phyloP scores from a whole-genome alignment of 441 rosid genomes.

The Metrosideros polymorpha region DNA sequence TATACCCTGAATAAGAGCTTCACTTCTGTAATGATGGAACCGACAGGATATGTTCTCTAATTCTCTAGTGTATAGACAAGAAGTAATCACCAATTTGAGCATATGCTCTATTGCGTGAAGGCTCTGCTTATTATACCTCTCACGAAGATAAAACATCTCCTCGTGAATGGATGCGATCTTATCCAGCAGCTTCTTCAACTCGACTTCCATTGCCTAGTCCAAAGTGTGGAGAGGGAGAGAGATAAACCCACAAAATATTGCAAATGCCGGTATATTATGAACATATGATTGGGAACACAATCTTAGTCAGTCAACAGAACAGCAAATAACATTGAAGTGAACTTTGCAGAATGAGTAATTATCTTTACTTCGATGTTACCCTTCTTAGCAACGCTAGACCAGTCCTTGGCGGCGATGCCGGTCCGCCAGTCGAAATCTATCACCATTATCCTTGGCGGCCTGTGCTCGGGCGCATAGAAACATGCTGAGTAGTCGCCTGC shows the following conservation, averaged over 20 bases:
- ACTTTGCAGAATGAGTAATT: neutral
- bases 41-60: neutral
- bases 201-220: conserved; percentile 53
- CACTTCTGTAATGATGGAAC: neutral
- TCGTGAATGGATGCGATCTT: conserved; percentile 53
- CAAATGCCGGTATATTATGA: neutral
- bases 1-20: neutral
- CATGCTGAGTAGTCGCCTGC: conserved; percentile 58
- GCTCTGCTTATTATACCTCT: conserved; percentile 32
- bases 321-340: neutral
- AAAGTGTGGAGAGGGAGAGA: neutral
- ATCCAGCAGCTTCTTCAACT: conserved; percentile 60
- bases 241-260: neutral
- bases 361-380: conserved; percentile 55
- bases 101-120: neutral
- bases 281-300: neutral
- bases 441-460: conserved; percentile 17
- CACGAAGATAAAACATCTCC: conserved; percentile 78
- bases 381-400: conserved; percentile 66
- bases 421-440: conserved; percentile 81
- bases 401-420: conserved; percentile 73
- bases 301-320: neutral
- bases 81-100: neutral
- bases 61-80: neutral
- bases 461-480: conserved; percentile 37